Conservation (phyloP, 2,329 filamentous ascomycete genomes). For the Penicillium fuscoglaucum region DNA sequence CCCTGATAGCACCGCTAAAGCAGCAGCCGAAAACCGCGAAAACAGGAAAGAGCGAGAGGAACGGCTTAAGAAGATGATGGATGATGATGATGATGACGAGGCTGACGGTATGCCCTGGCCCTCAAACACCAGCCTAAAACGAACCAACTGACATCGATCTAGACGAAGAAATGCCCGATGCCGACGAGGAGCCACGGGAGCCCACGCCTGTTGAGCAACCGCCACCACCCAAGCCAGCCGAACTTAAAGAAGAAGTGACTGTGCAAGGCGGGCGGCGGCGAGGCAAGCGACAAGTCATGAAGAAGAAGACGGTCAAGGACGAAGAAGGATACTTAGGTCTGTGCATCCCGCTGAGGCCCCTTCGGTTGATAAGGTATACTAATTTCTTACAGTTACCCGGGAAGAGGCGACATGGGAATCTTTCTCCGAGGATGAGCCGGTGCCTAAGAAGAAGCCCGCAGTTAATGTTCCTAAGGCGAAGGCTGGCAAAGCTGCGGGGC, state of each 20-base stretch:
- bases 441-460: slow-evolving; percentile 49
- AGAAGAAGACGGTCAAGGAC: slow-evolving; percentile 83
- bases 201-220: slow-evolving; percentile 40
- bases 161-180: slow-evolving; percentile 62
- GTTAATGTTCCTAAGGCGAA: slow-evolving; percentile 55
- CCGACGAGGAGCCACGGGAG: slow-evolving; percentile 43
- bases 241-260: slow-evolving; percentile 54
- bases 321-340: slow-evolving; percentile 84
- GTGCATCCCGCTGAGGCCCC: neutral
- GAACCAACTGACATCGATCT: slow-evolving; percentile 24
- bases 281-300: slow-evolving; percentile 77
- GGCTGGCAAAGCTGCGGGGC: slow-evolving; percentile 53
- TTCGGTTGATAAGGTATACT: slow-evolving; percentile 5
- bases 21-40: slow-evolving; percentile 44
- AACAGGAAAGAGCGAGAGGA: slow-evolving; percentile 65
- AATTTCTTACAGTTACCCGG: slow-evolving; percentile 67
- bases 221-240: slow-evolving; percentile 45
- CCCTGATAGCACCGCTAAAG: slow-evolving; percentile 38
- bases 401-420: slow-evolving; percentile 87
- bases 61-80: slow-evolving; percentile 72
- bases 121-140: slow-evolving; percentile 38
- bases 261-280: slow-evolving; percentile 66
- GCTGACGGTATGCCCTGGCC: slow-evolving; percentile 31
- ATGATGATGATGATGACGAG: slow-evolving; percentile 52
- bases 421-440: slow-evolving; percentile 84